Evolutionary conservation across 1,284 basidiomycete genomes (phyloP).

Genomic region (Ganoderma lucidum): DNA sequence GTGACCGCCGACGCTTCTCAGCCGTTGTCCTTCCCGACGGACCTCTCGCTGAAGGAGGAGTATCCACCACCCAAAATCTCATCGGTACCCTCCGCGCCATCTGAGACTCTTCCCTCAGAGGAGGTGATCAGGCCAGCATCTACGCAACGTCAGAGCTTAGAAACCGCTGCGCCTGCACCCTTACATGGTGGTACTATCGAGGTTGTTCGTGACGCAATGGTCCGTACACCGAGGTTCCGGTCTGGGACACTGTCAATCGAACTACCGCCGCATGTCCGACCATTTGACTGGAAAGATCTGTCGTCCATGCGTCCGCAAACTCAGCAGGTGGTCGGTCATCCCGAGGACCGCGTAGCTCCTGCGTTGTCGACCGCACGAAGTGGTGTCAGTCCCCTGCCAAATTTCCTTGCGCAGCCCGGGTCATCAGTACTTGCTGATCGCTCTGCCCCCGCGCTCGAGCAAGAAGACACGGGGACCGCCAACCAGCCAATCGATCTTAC

Average conservation of each 20-base stretch:
- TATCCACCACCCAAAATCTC: background rate
- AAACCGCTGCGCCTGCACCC: too few relatives aligned
- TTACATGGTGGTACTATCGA: background rate
- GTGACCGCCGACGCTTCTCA: background rate
- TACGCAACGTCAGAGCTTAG: background rate
- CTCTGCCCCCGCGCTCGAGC: background rate
- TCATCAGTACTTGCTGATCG: background rate
- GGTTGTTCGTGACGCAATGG: background rate
- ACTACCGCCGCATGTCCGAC: slow-evolving; percentile 12
- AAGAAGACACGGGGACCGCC: too few relatives aligned
- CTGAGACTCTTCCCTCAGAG: background rate
- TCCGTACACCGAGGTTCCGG: slow-evolving; percentile 6
- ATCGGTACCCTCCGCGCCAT: background rate
- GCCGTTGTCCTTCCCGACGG: background rate
- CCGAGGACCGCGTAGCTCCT: slow-evolving; percentile 21
- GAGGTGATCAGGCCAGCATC: background rate
- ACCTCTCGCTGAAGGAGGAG: background rate
- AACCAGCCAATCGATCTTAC: background rate
- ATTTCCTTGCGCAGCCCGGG: background rate
- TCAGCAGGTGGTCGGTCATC: background rate
- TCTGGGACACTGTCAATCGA: slow-evolving; percentile 14
- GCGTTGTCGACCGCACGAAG: background rate
- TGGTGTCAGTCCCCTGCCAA: background rate
- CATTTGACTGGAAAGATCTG: slow-evolving; percentile 6
- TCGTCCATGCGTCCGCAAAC: background rate